Percentiles rank a stretch among this genome's conserved stretches.
These are phyloP conservation scores for Schoenoplectus triqueter DNA, from an alignment of 202 grass and related monocot species.

Conservation along the genomic window DNA sequence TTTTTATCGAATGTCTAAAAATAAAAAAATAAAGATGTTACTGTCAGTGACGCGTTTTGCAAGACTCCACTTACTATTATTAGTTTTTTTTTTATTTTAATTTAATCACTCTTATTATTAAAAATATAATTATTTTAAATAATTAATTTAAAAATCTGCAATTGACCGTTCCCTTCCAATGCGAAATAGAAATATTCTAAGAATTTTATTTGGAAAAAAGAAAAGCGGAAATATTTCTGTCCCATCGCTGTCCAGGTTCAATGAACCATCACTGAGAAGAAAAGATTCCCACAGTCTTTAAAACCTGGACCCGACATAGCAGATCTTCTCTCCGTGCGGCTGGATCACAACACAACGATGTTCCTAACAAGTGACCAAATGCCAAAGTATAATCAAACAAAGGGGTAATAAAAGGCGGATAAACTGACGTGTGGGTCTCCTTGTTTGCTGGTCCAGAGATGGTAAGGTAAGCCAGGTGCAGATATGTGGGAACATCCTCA, in stretches of 20 bases:
- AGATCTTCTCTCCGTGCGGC: neutral
- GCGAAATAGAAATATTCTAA: no score
- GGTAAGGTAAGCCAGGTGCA: neutral
- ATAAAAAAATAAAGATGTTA: no score
- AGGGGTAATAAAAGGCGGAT: neutral
- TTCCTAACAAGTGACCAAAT: neutral
- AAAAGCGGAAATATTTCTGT: no score
- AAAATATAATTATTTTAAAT: no score
- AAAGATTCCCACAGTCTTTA: slow-evolving; percentile 31
- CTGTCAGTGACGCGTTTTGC: no score
- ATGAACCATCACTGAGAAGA: slow-evolving; percentile 20
- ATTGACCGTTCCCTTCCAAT: no score
- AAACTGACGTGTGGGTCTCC: neutral
- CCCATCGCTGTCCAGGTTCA: slow-evolving; percentile 41
- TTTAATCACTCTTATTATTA: no score
- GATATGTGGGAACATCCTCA: neutral
- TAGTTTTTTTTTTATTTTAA: no score
- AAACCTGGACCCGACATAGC: neutral
- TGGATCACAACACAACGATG: neutral
- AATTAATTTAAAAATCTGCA: no score
- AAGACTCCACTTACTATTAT: no score
- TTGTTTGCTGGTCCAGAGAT: neutral
- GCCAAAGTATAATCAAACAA: neutral
- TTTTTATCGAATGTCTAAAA: no score
- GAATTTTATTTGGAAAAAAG: no score